These are phyloP conservation scores for Neophaeococcomyces aloes DNA, from an alignment of 2,329 filamentous ascomycete genomes.

Conservation along the genomic window DNA sequence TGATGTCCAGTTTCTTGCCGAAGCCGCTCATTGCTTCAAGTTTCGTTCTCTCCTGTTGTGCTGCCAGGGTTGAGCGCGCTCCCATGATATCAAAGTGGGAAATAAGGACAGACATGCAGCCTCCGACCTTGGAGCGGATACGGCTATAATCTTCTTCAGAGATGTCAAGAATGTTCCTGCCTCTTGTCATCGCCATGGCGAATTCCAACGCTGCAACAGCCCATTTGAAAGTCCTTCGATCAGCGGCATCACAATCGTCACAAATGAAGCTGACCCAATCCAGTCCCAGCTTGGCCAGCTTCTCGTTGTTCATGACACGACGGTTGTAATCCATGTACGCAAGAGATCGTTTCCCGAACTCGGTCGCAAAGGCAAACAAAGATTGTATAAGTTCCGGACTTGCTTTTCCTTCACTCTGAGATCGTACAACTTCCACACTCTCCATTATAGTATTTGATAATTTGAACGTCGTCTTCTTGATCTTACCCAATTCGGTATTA, in stretches of 20 bases:
- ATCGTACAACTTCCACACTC: slow-evolving; percentile 84
- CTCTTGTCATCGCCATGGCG: slow-evolving; percentile 92
- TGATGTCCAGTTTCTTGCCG: slow-evolving; percentile 63
- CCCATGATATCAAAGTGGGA: slow-evolving; percentile 99
- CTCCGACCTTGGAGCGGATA: slow-evolving; percentile 78
- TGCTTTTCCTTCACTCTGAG: slow-evolving; percentile 70
- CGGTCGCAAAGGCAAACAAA: slow-evolving; percentile 96
- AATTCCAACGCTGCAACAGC: slow-evolving; percentile 91
- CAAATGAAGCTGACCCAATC: slow-evolving; percentile 99
- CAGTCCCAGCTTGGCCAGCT: slow-evolving; percentile 80
- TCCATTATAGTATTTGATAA: slow-evolving; percentile 98
- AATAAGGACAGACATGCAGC: slow-evolving; percentile 94
- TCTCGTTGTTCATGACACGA: slow-evolving; percentile 93
- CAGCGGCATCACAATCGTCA: slow-evolving; percentile 87
- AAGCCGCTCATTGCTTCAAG: slow-evolving; percentile 70
- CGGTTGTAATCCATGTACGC: slow-evolving; percentile 94
- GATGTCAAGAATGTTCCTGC: slow-evolving; percentile 83
- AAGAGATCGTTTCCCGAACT: slow-evolving; percentile 90
- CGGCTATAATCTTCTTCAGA: slow-evolving; percentile 77
- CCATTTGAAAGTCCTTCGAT: slow-evolving; percentile 95
- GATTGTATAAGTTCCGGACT: slow-evolving; percentile 95
- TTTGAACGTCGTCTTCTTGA: slow-evolving; percentile 91
- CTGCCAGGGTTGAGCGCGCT: slow-evolving; percentile 81
- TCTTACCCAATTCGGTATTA: slow-evolving; percentile 80
- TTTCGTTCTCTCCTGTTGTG: slow-evolving; percentile 83